These are phyloP conservation scores for Corynascus novoguineensis DNA, from an alignment of 495 filamentous ascomycete species.

Conservation along the genomic window DNA sequence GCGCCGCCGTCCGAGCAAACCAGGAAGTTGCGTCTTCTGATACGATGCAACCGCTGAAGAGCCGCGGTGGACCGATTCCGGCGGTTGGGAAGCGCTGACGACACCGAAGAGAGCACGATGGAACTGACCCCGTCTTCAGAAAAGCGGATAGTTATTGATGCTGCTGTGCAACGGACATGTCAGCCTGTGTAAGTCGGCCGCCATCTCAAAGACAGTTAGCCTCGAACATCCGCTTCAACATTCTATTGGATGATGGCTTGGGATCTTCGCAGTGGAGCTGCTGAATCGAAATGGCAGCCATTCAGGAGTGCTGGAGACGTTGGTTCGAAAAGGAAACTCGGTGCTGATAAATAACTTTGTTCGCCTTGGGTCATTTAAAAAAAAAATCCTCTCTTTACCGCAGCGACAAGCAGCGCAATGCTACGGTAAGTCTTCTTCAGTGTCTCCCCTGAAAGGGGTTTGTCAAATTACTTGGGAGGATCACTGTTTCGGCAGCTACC, in stretches of 20 bases:
- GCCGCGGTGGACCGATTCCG: too few species aligned
- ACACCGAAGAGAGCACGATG: too few species aligned
- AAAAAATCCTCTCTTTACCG: neutral
- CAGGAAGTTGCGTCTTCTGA: too few species aligned
- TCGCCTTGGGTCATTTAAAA: too few species aligned
- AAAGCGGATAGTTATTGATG: too few species aligned
- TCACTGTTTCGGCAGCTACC: too few species aligned
- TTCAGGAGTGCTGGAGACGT: neutral
- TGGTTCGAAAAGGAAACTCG: conserved; percentile 9
- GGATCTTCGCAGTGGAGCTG: conserved; percentile 19
- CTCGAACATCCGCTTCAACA: conserved; percentile 16
- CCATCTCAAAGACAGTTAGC: conserved; percentile 20
- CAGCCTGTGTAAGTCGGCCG: conserved; percentile 11
- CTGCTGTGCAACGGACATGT: neutral
- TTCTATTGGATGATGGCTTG: conserved; percentile 12
- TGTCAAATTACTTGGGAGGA: too few species aligned
- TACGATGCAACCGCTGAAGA: too few species aligned
- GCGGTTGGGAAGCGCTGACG: too few species aligned
- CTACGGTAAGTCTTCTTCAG: too few species aligned
- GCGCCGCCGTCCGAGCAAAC: neutral
- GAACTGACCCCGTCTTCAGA: too few species aligned
- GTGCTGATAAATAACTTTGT: too few species aligned
- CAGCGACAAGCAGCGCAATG: neutral
- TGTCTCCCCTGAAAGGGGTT: neutral
- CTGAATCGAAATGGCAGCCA: conserved; percentile 20